These are phyloP conservation scores for Didymella lethalis DNA, from an alignment of 2,329 filamentous ascomycete genomes.

Conservation along the genomic window DNA sequence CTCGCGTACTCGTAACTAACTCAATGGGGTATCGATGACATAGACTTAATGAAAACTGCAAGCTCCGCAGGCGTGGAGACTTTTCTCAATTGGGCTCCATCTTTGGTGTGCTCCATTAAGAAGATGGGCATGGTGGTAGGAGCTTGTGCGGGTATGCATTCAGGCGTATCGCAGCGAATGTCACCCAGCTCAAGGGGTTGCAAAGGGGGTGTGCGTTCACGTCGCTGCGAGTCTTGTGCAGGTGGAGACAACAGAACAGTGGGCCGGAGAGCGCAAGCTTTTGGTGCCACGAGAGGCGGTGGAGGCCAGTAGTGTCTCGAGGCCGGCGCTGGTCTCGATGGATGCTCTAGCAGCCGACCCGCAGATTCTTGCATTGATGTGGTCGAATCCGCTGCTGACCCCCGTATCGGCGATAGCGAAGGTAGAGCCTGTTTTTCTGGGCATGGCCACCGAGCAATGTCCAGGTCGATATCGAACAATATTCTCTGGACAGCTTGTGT, in stretches of 20 bases:
- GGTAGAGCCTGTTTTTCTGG: background rate
- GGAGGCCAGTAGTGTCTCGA: conserved; percentile 19
- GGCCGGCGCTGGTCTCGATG: conserved; percentile 1
- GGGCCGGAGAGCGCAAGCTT: background rate
- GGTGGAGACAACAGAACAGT: background rate
- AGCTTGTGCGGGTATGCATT: conserved; percentile 1
- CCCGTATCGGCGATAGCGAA: background rate
- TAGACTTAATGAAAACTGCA: conserved; percentile 18
- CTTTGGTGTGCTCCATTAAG: conserved; percentile 12
- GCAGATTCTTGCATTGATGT: background rate
- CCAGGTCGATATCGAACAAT: conserved; percentile 16
- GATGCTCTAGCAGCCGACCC: background rate
- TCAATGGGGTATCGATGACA: conserved; percentile 23
- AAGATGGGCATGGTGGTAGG: conserved; percentile 17
- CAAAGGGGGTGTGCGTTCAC: background rate
- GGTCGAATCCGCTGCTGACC: background rate
- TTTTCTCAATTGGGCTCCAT: conserved; percentile 9
- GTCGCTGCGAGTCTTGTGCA: background rate
- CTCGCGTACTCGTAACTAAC: conserved; percentile 4
- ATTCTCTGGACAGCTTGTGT: conserved; percentile 10
- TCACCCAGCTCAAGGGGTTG: background rate
- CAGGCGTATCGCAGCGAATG: background rate
- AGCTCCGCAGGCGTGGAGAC: conserved; percentile 20
- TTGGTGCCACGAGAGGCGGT: background rate
- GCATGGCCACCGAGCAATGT: conserved; percentile 15